A percentile compares a stretch with the other conserved stretches of the same genome.
phyloP scores from a whole-genome alignment of 2,329 filamentous ascomycete species.

The Phyllosticta citriasiana region DNA sequence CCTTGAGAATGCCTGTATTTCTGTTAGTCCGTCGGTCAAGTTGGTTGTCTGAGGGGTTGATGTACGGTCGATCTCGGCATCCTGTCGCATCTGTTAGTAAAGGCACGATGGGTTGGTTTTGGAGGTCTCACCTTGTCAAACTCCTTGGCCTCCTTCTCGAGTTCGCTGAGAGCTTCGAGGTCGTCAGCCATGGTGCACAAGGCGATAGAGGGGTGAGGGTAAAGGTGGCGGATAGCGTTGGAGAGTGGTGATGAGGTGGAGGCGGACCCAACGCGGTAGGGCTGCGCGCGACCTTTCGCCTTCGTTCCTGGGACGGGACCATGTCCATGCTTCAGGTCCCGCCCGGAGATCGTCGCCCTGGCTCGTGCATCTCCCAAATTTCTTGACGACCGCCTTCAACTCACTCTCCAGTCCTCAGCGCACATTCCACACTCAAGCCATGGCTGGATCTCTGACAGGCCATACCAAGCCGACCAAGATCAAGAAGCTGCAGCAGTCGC shows the following conservation, averaged over 20 bases:
- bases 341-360: neutral
- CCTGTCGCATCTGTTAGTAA: conserved; percentile 40
- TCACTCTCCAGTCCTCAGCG: neutral
- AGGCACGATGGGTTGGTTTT: neutral
- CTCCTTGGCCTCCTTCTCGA: conserved; percentile 79
- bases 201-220: neutral
- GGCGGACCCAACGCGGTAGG: neutral
- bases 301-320: neutral
- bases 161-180: conserved; percentile 50
- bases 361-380: conserved; percentile 5
- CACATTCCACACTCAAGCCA: neutral
- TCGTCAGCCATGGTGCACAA: conserved; percentile 44
- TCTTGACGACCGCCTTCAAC: neutral
- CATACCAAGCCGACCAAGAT: conserved; percentile 42
- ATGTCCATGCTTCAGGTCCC: too few species aligned
- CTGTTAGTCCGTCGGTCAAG: neutral
- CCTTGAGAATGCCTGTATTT: conserved; percentile 59
- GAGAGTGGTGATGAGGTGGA: neutral
- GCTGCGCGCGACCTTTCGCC: neutral
- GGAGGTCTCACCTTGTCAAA: conserved; percentile 62
- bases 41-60: neutral
- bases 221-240: neutral
- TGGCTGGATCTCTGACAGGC: conserved; percentile 27
- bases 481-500: conserved; percentile 42
- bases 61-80: conserved; percentile 80